Base-by-base conservation (phyloP, 2,329 filamentous ascomycete genomes). In the Beauveria asiatica region DNA sequence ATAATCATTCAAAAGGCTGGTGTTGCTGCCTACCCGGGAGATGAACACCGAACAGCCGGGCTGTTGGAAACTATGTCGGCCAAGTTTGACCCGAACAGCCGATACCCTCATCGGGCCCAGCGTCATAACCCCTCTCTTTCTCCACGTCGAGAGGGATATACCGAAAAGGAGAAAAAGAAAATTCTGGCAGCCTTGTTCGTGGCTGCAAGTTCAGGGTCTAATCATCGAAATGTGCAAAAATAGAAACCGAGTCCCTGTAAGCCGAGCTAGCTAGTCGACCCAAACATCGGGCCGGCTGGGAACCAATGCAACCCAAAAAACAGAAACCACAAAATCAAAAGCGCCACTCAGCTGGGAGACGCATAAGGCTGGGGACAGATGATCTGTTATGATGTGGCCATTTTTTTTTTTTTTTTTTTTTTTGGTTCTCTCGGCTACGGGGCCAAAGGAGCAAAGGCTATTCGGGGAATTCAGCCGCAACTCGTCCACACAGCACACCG, bases 281-380 rank as follows among this genome's bases (percentile, higher is more conserved):
- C 27, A 27, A 50, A 51, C 16, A 42, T 53, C 50, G 51, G 51
- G 39, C 51, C 51, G 51, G 37, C 44, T 54, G 51, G 37, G 50
- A 50, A 30, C 33, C 11, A 37, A 37, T 37, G 33, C 33, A 37
- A 16, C 33, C 33, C 33, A 19, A n/a, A 23, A 48, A 48, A 8
- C 13, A 48, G 27, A 17, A 49, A 25, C 5, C 5, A 19, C 4
- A 39, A 33, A 23, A 21, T 13, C 17, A 53, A 11, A n/a, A 25
- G 50, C 50, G 51, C 51, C 51, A 54, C 51, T 54, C 51, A 54
- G 51, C 51, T 54, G 51, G 39, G 9, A 23, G 10, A 54, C 30
- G 51, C 51, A 54, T 54, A 16, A 54, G 51, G 51, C 51, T 54
- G 51, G 39, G 21, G 37, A 39, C 37, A 27, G 21, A 27, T 33